Percentiles rank a stretch among this genome's conserved stretches.
phyloP scores from a whole-genome alignment of 2,329 filamentous ascomycete genomes.

The Huntiella omanensis region DNA sequence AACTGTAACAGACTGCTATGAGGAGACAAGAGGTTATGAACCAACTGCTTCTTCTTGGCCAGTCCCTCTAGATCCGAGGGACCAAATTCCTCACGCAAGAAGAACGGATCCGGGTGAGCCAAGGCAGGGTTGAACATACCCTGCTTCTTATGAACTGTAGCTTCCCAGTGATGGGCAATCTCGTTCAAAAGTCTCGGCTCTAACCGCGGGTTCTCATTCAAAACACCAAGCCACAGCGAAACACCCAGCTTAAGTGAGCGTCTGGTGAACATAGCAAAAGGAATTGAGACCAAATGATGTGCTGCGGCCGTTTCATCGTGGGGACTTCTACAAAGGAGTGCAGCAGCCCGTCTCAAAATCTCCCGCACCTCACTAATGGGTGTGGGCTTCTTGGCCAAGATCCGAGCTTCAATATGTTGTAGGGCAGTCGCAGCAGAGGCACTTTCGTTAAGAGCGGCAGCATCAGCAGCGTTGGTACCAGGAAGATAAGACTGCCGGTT shows the following conservation, averaged over 20 bases:
- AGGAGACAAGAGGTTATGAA: slow-evolving; percentile 69
- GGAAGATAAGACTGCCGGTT: slow-evolving; percentile 34
- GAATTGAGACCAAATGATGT: slow-evolving; percentile 77
- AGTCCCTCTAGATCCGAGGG: slow-evolving; percentile 67
- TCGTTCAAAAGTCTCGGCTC: slow-evolving; percentile 73
- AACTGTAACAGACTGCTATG: slow-evolving; percentile 78
- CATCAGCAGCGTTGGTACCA: slow-evolving; percentile 1
- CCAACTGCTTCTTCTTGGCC: slow-evolving; percentile 54
- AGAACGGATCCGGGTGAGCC: slow-evolving; percentile 70
- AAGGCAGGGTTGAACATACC: slow-evolving; percentile 66
- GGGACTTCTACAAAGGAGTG: slow-evolving; percentile 61
- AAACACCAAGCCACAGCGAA: slow-evolving; percentile 89
- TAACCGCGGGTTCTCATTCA: slow-evolving; percentile 83
- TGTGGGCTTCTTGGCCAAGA: slow-evolving; percentile 49
- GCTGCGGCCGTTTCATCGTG: slow-evolving; percentile 61
- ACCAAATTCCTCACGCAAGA: slow-evolving; percentile 76
- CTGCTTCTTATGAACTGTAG: slow-evolving; percentile 54
- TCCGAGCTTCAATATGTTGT: slow-evolving; percentile 51
- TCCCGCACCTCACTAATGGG: slow-evolving; percentile 60
- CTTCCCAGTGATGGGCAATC: slow-evolving; percentile 81
- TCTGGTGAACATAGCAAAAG: slow-evolving; percentile 83
- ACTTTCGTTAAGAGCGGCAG: slow-evolving; percentile 22
- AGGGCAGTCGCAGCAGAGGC: slow-evolving; percentile 46
- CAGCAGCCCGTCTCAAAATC: slow-evolving; percentile 66
- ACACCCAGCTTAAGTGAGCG: slow-evolving; percentile 90